Conservation (phyloP, 345 rosid genomes). For the Eucalyptus microcorys region DNA sequence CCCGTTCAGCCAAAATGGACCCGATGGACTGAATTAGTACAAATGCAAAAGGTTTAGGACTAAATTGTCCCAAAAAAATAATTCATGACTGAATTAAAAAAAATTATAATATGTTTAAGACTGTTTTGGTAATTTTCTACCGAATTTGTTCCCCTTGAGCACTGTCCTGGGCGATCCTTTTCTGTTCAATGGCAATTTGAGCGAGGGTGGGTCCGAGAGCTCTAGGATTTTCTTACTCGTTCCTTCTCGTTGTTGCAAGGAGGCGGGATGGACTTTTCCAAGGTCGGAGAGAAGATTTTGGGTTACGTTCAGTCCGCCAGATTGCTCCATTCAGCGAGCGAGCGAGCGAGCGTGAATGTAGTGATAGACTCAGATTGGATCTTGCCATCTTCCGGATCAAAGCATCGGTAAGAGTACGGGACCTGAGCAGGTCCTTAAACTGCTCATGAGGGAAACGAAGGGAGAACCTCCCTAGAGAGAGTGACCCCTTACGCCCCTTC, state of each 20-base stretch:
- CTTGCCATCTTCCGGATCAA: background rate
- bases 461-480: too few species aligned
- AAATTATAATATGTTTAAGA: too few species aligned
- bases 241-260: conserved; percentile 72
- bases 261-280: conserved; percentile 83
- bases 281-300: conserved; percentile 79
- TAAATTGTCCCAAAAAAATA: rapidly evolving
- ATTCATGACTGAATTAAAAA: rapidly evolving
- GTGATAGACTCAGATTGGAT: background rate
- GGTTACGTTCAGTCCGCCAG: conserved; percentile 90
- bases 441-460: too few species aligned
- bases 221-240: conserved; percentile 75
- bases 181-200: conserved; percentile 50
- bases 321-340: conserved; percentile 16
- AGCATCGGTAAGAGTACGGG: background rate
- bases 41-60: rapidly evolving
- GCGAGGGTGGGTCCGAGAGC: conserved; percentile 57
- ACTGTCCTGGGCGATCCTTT: conserved; percentile 43
- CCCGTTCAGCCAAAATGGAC: rapidly evolving
- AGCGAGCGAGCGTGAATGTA: too few species aligned
- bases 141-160: conserved; percentile 52
- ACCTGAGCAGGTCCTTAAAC: too few species aligned
- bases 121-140: background rate
- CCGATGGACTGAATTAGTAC: rapidly evolving
- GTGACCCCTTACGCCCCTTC: too few species aligned